Conservation (phyloP, 768 basidiomycete species). For the Postia placenta region DNA sequence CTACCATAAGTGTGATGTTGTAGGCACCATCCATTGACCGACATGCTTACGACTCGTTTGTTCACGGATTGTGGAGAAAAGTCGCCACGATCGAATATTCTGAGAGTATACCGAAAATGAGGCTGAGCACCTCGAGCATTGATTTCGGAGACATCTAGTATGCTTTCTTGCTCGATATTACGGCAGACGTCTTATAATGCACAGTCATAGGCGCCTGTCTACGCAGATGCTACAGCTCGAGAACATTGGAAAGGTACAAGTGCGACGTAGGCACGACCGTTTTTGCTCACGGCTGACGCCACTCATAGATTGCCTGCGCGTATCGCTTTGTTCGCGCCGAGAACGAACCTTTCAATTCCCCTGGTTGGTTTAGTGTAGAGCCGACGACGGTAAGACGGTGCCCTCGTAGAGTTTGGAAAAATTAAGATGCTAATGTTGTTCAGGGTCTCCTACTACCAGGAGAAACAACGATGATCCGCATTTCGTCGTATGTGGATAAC, state of each 20-base stretch:
- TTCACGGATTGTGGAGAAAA: conserved; percentile 43
- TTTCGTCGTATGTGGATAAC: too few species aligned
- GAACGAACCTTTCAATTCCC: background rate
- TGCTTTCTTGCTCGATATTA: conserved; percentile 14
- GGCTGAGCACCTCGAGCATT: conserved; percentile 39
- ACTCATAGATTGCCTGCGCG: background rate
- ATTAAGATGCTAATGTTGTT: too few species aligned
- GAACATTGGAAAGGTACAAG: conserved; percentile 58
- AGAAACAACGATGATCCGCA: too few species aligned
- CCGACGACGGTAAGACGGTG: too few species aligned
- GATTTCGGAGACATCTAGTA: conserved; percentile 57
- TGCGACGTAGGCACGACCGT: background rate
- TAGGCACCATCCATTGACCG: conserved; percentile 42
- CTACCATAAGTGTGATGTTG: conserved; percentile 28
- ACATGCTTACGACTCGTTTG: conserved; percentile 28
- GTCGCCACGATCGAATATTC: conserved; percentile 42
- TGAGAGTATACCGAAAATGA: conserved; percentile 38
- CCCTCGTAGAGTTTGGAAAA: too few species aligned
- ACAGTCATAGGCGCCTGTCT: conserved; percentile 42
- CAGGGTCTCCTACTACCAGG: too few species aligned
- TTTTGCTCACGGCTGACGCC: background rate
- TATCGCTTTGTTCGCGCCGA: conserved; percentile 2
- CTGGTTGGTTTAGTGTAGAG: too few species aligned
- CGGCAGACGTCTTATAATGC: background rate
- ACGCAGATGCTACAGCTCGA: conserved; percentile 37